A percentile compares a stretch with the other conserved stretches of the same genome.
These are phyloP conservation scores for Bipolaris sorokiniana DNA, from an alignment of 2,329 filamentous ascomycete genomes.

Conservation along the genomic window DNA sequence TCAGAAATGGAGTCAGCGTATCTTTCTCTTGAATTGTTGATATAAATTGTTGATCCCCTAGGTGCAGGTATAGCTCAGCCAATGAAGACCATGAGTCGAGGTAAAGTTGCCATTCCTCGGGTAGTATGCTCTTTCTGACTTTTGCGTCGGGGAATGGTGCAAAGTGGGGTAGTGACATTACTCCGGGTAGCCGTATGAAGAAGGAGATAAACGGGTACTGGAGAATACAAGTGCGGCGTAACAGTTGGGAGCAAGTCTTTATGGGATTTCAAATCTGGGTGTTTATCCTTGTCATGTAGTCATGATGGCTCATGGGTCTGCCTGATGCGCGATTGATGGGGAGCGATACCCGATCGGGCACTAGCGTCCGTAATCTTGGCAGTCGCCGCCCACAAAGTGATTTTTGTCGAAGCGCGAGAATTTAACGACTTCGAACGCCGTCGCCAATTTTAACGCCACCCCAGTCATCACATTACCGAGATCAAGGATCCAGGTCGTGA, in stretches of 20 bases:
- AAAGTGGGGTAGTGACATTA: conserved; percentile 69
- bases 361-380: conserved; percentile 43
- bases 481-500: conserved; percentile 56
- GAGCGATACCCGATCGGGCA: conserved; percentile 26
- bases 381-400: conserved; percentile 19
- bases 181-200: neutral
- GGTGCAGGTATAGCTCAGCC: conserved; percentile 66
- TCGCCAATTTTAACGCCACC: conserved; percentile 38
- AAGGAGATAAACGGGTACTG: no score
- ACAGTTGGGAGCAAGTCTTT: neutral
- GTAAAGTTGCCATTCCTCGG: conserved; percentile 77
- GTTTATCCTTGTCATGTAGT: conserved; percentile 27
- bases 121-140: conserved; percentile 69
- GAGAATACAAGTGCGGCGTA: neutral
- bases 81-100: conserved; percentile 78
- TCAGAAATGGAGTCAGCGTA: conserved; percentile 68
- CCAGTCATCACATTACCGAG: conserved; percentile 63
- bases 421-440: conserved; percentile 37
- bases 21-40: conserved; percentile 60
- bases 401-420: conserved; percentile 17
- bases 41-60: conserved; percentile 63
- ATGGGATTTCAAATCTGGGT: conserved; percentile 3
- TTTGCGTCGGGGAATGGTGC: conserved; percentile 75
- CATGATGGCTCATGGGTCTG: conserved; percentile 34
- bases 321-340: conserved; percentile 8